Conservation (phyloP, 768 basidiomycete species). For the Tylopilus vinaceipallidus region DNA sequence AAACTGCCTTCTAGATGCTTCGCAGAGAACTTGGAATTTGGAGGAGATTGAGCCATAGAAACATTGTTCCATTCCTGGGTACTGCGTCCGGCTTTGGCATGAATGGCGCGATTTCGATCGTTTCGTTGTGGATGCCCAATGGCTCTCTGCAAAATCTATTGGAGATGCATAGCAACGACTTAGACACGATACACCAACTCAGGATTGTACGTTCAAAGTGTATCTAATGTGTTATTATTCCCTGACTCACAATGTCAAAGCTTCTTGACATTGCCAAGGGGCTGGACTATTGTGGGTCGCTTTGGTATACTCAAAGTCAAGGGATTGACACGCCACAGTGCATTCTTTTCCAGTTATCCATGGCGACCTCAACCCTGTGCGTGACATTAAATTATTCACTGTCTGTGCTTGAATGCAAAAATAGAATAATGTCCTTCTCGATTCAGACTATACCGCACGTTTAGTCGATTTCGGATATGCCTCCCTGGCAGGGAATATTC, state of each 20-base stretch:
- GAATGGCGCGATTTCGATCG: too few relatives aligned
- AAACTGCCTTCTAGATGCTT: too few relatives aligned
- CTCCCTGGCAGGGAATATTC: conserved; percentile 21
- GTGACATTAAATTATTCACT: background rate
- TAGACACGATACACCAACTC: too few relatives aligned
- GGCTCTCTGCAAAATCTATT: too few relatives aligned
- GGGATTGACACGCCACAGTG: conserved; percentile 1
- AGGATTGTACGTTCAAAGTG: too few relatives aligned
- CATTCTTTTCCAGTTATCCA: conserved; percentile 15
- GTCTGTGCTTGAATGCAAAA: background rate
- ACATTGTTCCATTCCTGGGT: too few relatives aligned
- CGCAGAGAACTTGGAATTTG: too few relatives aligned
- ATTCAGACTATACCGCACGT: conserved; percentile 30
- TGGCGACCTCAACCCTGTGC: conserved; percentile 17
- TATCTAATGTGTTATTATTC: too few relatives aligned
- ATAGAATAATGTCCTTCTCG: conserved; percentile 21
- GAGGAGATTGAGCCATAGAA: too few relatives aligned
- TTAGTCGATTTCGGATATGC: conserved; percentile 44
- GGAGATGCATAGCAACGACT: too few relatives aligned
- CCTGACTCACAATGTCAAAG: background rate
- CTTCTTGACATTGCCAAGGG: conserved; percentile 14
- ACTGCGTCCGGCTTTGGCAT: too few relatives aligned
- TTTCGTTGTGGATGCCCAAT: too few relatives aligned
- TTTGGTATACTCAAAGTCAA: background rate
- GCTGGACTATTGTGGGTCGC: conserved; percentile 10